These are phyloP conservation scores for Lecanicillium sp. DNA, from an alignment of 2,329 filamentous ascomycete species.

Conservation along the genomic window DNA sequence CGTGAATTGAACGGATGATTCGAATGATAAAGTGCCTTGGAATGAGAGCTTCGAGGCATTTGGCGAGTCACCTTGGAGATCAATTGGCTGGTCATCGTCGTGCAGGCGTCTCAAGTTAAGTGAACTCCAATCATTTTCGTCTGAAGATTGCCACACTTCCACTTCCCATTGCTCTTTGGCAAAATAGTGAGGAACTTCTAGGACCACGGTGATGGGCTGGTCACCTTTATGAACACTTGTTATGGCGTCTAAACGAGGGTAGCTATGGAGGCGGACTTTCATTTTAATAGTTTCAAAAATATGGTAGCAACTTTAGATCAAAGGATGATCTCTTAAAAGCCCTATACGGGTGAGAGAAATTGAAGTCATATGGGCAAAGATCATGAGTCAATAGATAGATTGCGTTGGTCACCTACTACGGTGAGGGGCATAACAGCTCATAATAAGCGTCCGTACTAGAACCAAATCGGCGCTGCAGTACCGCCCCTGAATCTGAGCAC, in stretches of 20 bases:
- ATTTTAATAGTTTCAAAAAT: conserved; percentile 19
- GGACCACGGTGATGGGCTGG: conserved; percentile 57
- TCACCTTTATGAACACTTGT: conserved; percentile 45
- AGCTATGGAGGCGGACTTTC: conserved; percentile 35
- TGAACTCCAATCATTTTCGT: conserved; percentile 50
- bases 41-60: conserved; percentile 41
- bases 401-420: no score
- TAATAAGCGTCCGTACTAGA: no score
- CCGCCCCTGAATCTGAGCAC: no score
- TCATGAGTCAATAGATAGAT: no score
- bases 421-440: no score
- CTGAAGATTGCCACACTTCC: conserved; percentile 60
- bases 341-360: no score
- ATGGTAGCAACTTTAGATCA: no score
- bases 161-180: conserved; percentile 59
- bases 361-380: no score
- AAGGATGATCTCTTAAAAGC: no score
- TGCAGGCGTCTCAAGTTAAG: conserved; percentile 26
- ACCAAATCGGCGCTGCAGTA: no score
- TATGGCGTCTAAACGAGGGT: conserved; percentile 68
- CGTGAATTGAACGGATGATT: conserved; percentile 53
- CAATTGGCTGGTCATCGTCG: conserved; percentile 30
- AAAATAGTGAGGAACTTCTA: conserved; percentile 54
- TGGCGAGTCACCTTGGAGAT: conserved; percentile 33
- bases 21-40: conserved; percentile 37